Conservation (phyloP, 345 rosid species). For the Lumnitzera racemosa region DNA sequence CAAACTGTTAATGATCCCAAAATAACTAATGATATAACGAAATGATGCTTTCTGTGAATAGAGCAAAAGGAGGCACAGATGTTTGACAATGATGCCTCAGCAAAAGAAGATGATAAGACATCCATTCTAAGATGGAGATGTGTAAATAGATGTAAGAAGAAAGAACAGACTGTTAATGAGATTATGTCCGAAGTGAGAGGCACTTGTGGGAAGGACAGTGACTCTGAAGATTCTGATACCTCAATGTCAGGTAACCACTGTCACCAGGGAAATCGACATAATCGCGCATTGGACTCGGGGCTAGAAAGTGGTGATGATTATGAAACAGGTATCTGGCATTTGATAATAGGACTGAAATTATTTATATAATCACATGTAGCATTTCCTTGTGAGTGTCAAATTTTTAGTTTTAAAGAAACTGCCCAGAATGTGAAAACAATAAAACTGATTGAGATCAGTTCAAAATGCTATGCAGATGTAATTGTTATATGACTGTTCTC, state of each 20-base stretch:
- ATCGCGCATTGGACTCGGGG: slow-evolving; percentile 46
- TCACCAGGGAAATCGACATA: slow-evolving; percentile 61
- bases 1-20: not conserved
- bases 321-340: slow-evolving; percentile 29
- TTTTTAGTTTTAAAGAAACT: too few relatives aligned
- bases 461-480: too few relatives aligned
- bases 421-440: too few relatives aligned
- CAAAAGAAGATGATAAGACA: slow-evolving; percentile 17
- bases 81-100: slow-evolving; percentile 18
- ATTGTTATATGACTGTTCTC: too few relatives aligned
- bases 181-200: slow-evolving; percentile 38
- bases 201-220: slow-evolving; percentile 35
- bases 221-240: slow-evolving; percentile 54
- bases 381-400: too few relatives aligned
- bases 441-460: too few relatives aligned
- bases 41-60: slow-evolving; percentile 21
- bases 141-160: slow-evolving; percentile 3
- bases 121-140: slow-evolving; percentile 1
- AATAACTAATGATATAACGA: not conserved
- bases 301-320: slow-evolving; percentile 35
- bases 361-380: not conserved
- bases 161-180: slow-evolving; percentile 26
- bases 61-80: slow-evolving; percentile 56
- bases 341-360: not conserved
- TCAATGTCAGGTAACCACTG: slow-evolving; percentile 90